Evolutionary conservation across 1,284 basidiomycete genomes (phyloP), one percentile per base, ranked within the genome.

Genomic region (Naganishia sp.): DNA sequence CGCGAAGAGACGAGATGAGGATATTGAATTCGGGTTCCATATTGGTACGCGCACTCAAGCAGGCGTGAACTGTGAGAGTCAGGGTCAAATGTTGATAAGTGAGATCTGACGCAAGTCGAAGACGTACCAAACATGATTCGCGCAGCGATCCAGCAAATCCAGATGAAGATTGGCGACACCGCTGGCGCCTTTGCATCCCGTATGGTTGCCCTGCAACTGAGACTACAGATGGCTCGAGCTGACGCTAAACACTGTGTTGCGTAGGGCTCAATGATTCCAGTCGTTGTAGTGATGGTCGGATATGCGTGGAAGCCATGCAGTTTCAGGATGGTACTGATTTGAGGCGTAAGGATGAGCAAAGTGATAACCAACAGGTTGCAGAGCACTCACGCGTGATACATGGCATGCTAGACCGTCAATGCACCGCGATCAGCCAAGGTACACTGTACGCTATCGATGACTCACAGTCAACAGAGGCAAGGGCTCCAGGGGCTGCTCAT

Each of bases 301-400:
- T 72, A 79, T 13, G 78, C 78, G 65, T 79, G 75, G 67, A 77
- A 77, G 7, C 77, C 78, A 63, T 79, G 78, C 18, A 80, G 70
- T 67, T 79, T 79, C 43, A 80, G 73, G 2, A 80, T 66, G 0
- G 78, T 79, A 0, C 73, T 75, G 66, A 61, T 44, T 21, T 23
- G 55, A 13, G 46, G 61, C n/a, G 64, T 50, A 42, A 48, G 48
- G 46, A 46, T 69, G 39, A 66, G 66, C 59, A 36, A 68, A 39
- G 36, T 13, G 36, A 13, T 39, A 39, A 6, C 36, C 36, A 39
- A 39, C 36, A 13, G 36, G 36, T 39, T 13, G 13, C 2, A 31
- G 13, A 25, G 11, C 13, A 70, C 74, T 66, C 65, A 76, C 70
- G 78, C 76, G 65, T 80, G 74, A 70, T 78, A 74, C 31, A 77